These are phyloP conservation scores for Trypanosoma boissoni DNA, from an alignment of 208 protist genomes.

Conservation along the genomic window DNA sequence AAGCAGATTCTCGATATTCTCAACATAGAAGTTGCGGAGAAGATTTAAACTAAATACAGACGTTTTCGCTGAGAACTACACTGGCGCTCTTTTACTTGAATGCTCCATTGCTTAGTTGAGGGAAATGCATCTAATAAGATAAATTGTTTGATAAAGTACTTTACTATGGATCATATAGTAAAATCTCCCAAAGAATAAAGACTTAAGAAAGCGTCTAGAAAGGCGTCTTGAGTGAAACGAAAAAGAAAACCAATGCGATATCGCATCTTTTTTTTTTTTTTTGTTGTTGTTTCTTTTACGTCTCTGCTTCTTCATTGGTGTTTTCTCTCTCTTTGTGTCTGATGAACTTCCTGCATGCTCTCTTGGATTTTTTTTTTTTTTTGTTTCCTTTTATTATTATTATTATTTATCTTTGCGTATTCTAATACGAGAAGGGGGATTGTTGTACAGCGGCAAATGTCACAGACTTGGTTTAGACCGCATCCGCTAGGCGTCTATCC, in stretches of 20 bases:
- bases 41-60: slow-evolving; percentile 48
- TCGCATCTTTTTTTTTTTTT: slow-evolving; percentile 16
- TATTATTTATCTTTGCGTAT: neutral
- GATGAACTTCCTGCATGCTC: too few species aligned
- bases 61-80: too few species aligned
- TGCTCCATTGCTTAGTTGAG: neutral
- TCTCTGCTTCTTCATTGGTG: too few species aligned
- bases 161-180: too few species aligned
- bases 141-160: too few species aligned
- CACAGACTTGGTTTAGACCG: slow-evolving; percentile 73
- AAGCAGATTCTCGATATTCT: slow-evolving; percentile 91
- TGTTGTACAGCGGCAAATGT: slow-evolving; percentile 11
- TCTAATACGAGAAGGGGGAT: neutral
- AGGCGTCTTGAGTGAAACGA: neutral
- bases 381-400: slow-evolving; percentile 3
- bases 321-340: too few species aligned
- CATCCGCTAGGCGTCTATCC: slow-evolving; percentile 83
- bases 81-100: too few species aligned
- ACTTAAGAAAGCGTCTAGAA: neutral
- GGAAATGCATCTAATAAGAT: neutral
- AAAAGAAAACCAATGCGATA: neutral
- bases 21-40: slow-evolving; percentile 88
- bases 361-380: slow-evolving; percentile 13
- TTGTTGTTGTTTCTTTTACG: too few species aligned
- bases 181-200: neutral